A percentile compares a stretch with the other conserved stretches of the same genome.
Evolutionary conservation across 2,329 filamentous ascomycete genomes (phyloP).

Genomic region (Exserohilum turcica): DNA sequence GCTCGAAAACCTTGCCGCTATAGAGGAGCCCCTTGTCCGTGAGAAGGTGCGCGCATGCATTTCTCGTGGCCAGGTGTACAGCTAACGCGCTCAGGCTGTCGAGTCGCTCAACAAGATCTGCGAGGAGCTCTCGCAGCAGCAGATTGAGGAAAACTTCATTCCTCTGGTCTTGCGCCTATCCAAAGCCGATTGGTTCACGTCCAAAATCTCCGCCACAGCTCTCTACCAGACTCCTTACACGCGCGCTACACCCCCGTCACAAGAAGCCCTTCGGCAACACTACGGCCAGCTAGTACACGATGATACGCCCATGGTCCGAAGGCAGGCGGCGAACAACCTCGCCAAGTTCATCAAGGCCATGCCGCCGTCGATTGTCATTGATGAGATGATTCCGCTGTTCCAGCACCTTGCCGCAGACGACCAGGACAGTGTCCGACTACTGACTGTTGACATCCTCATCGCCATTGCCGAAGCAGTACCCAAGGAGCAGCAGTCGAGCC

Average conservation of each 20-base stretch:
- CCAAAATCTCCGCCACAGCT: constrained; percentile 96
- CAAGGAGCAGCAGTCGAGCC: constrained; percentile 96
- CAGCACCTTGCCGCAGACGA: constrained; percentile 96
- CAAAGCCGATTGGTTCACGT: constrained; percentile 99
- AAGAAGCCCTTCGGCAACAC: constrained; percentile 89
- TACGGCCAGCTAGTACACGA: constrained; percentile 94
- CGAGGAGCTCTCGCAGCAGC: constrained; percentile 83
- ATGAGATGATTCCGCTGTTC: constrained; percentile 99
- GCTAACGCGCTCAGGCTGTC: constrained; percentile 71
- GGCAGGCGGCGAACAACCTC: constrained; percentile 94
- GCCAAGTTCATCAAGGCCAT: constrained; percentile 98
- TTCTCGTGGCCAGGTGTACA: not conserved
- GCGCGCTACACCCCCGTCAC: constrained; percentile 83
- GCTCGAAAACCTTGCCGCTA: constrained; percentile 95
- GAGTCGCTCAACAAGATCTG: constrained; percentile 99
- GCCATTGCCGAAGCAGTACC: constrained; percentile 96
- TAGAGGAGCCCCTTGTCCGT: constrained; percentile 95
- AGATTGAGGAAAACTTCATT: constrained; percentile 97
- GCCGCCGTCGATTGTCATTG: constrained; percentile 86
- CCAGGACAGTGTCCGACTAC: constrained; percentile 92
- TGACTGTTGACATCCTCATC: constrained; percentile 96
- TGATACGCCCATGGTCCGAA: constrained; percentile 98
- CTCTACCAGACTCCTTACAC: constrained; percentile 93
- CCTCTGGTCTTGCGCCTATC: constrained; percentile 93
- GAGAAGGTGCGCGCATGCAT: constrained; percentile 75